A percentile compares a stretch with the other conserved stretches of the same genome.
These are phyloP conservation scores for Malus domestica DNA, from an alignment of 306 rosid genomes.

Conservation along the genomic window DNA sequence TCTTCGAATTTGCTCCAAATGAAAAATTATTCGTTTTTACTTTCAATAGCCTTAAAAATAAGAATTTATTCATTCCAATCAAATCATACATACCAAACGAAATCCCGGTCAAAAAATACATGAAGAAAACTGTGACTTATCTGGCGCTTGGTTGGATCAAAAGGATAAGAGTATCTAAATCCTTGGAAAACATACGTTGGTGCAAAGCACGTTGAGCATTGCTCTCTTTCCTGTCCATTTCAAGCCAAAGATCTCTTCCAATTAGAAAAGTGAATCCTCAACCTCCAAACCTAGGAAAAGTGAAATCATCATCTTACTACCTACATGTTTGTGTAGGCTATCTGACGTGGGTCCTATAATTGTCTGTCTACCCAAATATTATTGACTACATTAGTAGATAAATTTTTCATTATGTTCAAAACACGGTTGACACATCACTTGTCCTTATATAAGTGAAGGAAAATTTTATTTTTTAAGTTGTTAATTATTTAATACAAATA, in stretches of 20 bases:
- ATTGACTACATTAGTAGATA: neutral
- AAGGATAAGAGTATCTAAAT: slow-evolving; percentile 12
- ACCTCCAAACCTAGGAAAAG: slow-evolving; percentile 1
- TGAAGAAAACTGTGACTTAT: neutral
- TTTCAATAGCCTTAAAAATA: too few relatives aligned
- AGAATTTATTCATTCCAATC: too few relatives aligned
- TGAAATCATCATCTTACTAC: neutral
- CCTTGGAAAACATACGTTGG: slow-evolving; percentile 3
- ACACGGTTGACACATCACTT: too few relatives aligned
- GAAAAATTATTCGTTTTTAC: too few relatives aligned
- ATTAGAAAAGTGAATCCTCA: neutral
- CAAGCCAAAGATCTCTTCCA: neutral
- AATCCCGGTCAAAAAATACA: neutral
- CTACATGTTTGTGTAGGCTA: neutral
- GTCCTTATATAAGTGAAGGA: too few relatives aligned
- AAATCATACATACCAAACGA: too few relatives aligned
- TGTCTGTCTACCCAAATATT: neutral
- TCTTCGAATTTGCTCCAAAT: neutral
- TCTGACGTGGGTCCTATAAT: slow-evolving; percentile 3
- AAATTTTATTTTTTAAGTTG: too few relatives aligned
- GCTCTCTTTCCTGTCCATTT: slow-evolving; percentile 1
- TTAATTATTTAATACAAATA: too few relatives aligned
- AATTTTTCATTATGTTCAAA: too few relatives aligned
- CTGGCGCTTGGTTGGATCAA: neutral
- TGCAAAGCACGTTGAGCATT: neutral